Evolutionary conservation across 2,329 filamentous ascomycete genomes (phyloP).

Genomic region (Cytospora piceae): DNA sequence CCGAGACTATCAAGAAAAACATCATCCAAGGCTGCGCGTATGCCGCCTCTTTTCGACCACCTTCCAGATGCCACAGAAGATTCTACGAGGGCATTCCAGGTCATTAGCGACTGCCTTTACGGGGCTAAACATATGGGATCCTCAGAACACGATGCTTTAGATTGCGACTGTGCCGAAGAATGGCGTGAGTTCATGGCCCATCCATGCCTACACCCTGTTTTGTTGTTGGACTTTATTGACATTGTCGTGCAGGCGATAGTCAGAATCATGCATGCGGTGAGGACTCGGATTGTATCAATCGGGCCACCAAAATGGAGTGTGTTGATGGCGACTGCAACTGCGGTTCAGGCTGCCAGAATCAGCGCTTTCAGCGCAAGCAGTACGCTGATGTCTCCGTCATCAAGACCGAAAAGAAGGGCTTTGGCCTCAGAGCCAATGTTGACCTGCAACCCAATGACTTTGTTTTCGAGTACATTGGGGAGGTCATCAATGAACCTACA

Average conservation of each 20-base stretch:
- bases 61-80: slow-evolving; percentile 78
- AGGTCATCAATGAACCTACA: slow-evolving; percentile 91
- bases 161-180: slow-evolving; percentile 93
- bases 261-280: slow-evolving; percentile 88
- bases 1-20: slow-evolving; percentile 75
- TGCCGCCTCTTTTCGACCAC: slow-evolving; percentile 71
- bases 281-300: slow-evolving; percentile 98
- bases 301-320: slow-evolving; percentile 97
- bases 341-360: slow-evolving; percentile 86
- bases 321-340: slow-evolving; percentile 82
- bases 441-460: slow-evolving; percentile 84
- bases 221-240: slow-evolving; percentile 30
- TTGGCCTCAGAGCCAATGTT: slow-evolving; percentile 80
- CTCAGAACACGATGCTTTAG: slow-evolving; percentile 86
- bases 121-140: slow-evolving; percentile 88
- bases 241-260: slow-evolving; percentile 53
- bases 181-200: slow-evolving; percentile 72
- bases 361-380: slow-evolving; percentile 87
- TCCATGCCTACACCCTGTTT: slow-evolving; percentile 29
- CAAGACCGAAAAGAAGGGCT: slow-evolving; percentile 97
- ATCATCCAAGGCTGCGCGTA: slow-evolving; percentile 70
- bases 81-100: slow-evolving; percentile 74
- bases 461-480: slow-evolving; percentile 97
- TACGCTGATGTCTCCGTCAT: slow-evolving; percentile 94
- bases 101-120: slow-evolving; percentile 86